A percentile compares a stretch with the other conserved stretches of the same genome.
Evolutionary conservation across 768 basidiomycete species (phyloP).

Genomic region (Rhodotorula taiwanensis): DNA sequence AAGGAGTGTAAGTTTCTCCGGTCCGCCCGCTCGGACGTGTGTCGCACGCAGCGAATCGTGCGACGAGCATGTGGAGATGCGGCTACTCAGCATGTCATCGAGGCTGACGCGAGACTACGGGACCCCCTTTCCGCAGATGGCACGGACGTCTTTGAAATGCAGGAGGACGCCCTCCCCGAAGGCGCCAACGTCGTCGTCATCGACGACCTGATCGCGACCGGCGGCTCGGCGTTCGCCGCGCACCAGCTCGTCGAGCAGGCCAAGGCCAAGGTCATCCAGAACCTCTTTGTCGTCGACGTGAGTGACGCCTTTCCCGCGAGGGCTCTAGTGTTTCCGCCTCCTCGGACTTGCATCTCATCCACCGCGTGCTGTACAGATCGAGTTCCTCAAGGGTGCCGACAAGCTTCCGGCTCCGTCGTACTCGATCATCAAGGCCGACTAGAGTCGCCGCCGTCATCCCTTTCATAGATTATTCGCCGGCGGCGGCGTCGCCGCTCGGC

Average conservation of each 20-base stretch:
- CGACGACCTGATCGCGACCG: constrained; percentile 97
- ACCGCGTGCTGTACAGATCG: too few relatives aligned
- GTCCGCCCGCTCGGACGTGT: background rate
- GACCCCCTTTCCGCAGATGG: constrained; percentile 12
- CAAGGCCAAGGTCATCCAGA: constrained; percentile 80
- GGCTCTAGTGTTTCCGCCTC: constrained; percentile 45
- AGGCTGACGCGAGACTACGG: too few relatives aligned
- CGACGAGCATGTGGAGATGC: background rate
- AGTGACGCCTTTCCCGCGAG: background rate
- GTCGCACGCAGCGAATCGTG: background rate
- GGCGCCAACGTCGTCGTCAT: constrained; percentile 80
- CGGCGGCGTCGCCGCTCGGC: too few relatives aligned
- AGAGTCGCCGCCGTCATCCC: background rate
- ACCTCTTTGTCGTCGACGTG: constrained; percentile 82
- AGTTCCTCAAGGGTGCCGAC: constrained; percentile 63
- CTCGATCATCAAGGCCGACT: constrained; percentile 71
- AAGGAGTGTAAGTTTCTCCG: constrained; percentile 57
- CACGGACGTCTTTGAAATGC: constrained; percentile 94
- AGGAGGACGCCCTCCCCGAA: constrained; percentile 69
- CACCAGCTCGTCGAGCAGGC: constrained; percentile 76
- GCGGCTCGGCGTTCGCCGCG: constrained; percentile 88
- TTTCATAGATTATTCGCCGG: background rate
- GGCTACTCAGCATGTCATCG: too few relatives aligned
- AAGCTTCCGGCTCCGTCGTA: constrained; percentile 82
- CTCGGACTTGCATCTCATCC: too few relatives aligned